Conservation (phyloP, 2,329 filamentous ascomycete genomes). For the Fragosphaeria purpurea region DNA sequence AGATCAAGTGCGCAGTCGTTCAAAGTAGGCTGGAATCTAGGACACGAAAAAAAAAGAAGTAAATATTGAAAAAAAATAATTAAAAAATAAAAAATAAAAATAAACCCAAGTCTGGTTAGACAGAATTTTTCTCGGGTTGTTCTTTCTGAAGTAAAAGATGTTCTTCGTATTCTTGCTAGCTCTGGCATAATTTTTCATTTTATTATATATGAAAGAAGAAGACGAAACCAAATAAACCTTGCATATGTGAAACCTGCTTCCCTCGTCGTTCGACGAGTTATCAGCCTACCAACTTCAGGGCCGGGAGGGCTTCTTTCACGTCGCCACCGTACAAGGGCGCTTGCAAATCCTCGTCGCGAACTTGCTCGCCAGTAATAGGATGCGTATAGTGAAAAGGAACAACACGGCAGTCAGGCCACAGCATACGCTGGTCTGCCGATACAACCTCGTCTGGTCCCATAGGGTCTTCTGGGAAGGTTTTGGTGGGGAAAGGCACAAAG, state of each 20-base stretch:
- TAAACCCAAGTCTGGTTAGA: too few relatives aligned
- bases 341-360: conserved; percentile 36
- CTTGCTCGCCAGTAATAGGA: conserved; percentile 36
- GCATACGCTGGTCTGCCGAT: conserved; percentile 35
- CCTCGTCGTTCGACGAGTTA: too few relatives aligned
- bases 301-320: conserved; percentile 27
- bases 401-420: conserved; percentile 47
- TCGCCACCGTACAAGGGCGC: conserved; percentile 35
- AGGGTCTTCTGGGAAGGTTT: conserved; percentile 38
- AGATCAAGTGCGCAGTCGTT: too few relatives aligned
- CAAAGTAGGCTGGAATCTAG: too few relatives aligned
- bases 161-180: too few relatives aligned
- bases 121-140: too few relatives aligned
- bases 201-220: too few relatives aligned
- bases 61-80: not conserved
- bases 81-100: not conserved
- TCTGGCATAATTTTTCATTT: too few relatives aligned
- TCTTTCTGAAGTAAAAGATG: too few relatives aligned
- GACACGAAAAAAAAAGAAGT: too few relatives aligned
- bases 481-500: conserved; percentile 40
- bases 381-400: conserved; percentile 44
- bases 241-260: too few relatives aligned
- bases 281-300: conserved; percentile 26
- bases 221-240: too few relatives aligned
- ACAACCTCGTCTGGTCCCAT: conserved; percentile 42